phyloP scores from a whole-genome alignment of 345 rosid species.

The Rubroshorea leprosula region DNA sequence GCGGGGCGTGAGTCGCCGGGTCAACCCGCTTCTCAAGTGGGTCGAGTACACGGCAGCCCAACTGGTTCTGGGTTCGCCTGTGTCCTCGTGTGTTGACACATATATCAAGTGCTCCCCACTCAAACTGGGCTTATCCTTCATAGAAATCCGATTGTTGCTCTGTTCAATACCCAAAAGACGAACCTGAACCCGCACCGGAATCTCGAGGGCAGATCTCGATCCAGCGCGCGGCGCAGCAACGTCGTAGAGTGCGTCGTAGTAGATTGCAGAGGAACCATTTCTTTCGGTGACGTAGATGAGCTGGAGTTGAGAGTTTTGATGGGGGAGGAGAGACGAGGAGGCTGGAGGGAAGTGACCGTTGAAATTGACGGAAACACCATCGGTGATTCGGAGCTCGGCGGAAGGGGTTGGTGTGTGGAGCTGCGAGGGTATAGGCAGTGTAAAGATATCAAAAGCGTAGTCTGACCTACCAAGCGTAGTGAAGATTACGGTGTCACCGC shows the following conservation, averaged over 20 bases:
- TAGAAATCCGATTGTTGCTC: constrained; percentile 40
- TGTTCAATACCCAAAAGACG: constrained; percentile 32
- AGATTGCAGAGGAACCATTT: constrained; percentile 51
- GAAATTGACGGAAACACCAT: constrained; percentile 66
- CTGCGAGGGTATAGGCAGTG: constrained; percentile 54
- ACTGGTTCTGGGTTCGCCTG: constrained; percentile 58
- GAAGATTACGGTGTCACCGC: constrained; percentile 60
- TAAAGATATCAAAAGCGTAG: constrained; percentile 68
- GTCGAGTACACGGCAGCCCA: constrained; percentile 85
- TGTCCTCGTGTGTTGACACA: constrained; percentile 75
- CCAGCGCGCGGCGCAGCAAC: constrained; percentile 6
- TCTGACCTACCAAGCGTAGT: constrained; percentile 54
- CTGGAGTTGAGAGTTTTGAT: constrained; percentile 33
- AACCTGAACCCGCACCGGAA: constrained; percentile 38
- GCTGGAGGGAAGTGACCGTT: constrained; percentile 77
- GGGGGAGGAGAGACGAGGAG: constrained; percentile 35
- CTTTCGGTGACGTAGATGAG: constrained; percentile 76
- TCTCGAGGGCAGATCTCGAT: constrained; percentile 39
- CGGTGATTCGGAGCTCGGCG: constrained; percentile 56
- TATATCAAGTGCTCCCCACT: constrained; percentile 49
- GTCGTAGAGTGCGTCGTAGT: constrained; percentile 46
- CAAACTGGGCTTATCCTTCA: constrained; percentile 70
- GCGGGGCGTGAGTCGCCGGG: constrained; percentile 61
- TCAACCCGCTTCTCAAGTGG: constrained; percentile 45
- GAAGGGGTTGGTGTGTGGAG: constrained; percentile 21